Percentiles rank a stretch among this genome's conserved stretches.
These are phyloP conservation scores for Kodamaea fukazawae DNA, from an alignment of 805 yeast species.

Conservation along the genomic window DNA sequence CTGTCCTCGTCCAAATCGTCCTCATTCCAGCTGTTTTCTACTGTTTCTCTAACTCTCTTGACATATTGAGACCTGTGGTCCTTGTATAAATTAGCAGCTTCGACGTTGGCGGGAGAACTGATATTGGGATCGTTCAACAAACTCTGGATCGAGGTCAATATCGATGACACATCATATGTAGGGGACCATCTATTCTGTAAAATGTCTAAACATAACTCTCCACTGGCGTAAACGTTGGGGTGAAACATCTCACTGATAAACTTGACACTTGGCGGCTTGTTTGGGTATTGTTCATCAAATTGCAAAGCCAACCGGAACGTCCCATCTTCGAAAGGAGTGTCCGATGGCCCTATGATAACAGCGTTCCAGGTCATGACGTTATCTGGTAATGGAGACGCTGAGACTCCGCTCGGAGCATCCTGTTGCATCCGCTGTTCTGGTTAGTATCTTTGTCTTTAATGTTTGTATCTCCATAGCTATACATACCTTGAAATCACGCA, in stretches of 20 bases:
- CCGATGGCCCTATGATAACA: slow-evolving; percentile 95
- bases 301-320: slow-evolving; percentile 83
- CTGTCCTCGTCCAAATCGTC: slow-evolving; percentile 62
- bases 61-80: slow-evolving; percentile 93
- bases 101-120: slow-evolving; percentile 95
- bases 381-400: slow-evolving; percentile 95
- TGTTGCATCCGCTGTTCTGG: slow-evolving; percentile 78
- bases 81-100: slow-evolving; percentile 92
- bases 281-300: slow-evolving; percentile 96
- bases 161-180: slow-evolving; percentile 94
- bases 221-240: slow-evolving; percentile 94
- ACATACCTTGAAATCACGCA: slow-evolving; percentile 93
- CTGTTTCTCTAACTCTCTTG: slow-evolving; percentile 90
- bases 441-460: slow-evolving; percentile 13
- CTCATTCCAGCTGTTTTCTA: slow-evolving; percentile 91
- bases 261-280: slow-evolving; percentile 91
- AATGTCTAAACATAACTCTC: slow-evolving; percentile 93
- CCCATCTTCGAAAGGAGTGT: slow-evolving; percentile 97
- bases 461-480: background rate
- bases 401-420: slow-evolving; percentile 97
- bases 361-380: slow-evolving; percentile 98
- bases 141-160: slow-evolving; percentile 88
- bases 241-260: slow-evolving; percentile 95
- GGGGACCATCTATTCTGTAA: slow-evolving; percentile 98
- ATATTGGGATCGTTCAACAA: slow-evolving; percentile 94